These are phyloP conservation scores for Wickerhamomyces strasburgensis DNA, from an alignment of 805 yeast genomes.

Conservation along the genomic window DNA sequence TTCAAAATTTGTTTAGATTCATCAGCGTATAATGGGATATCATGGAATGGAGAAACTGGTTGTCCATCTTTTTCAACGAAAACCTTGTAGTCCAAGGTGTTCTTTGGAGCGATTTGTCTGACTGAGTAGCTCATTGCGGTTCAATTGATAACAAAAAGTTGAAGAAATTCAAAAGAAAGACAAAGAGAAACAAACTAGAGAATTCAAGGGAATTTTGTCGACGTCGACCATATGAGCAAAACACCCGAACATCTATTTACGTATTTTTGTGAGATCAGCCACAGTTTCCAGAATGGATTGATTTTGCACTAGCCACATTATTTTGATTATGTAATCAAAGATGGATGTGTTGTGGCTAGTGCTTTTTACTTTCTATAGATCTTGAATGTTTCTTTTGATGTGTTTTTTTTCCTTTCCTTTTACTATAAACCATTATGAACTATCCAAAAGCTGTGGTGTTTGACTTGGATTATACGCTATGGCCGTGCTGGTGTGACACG, in stretches of 20 bases:
- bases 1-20: conserved; percentile 82
- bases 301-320: too few species aligned
- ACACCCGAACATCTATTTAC: too few species aligned
- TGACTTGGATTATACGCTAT: conserved; percentile 70
- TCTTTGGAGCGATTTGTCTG: conserved; percentile 93
- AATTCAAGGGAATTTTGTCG: not conserved
- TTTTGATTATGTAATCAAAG: too few species aligned
- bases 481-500: conserved; percentile 86
- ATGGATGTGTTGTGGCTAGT: too few species aligned
- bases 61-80: conserved; percentile 90
- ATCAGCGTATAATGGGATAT: conserved; percentile 88
- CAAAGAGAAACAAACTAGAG: not conserved
- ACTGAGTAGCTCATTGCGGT: conserved; percentile 66
- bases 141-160: not conserved
- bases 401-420: not conserved
- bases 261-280: too few species aligned
- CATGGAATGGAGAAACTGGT: conserved; percentile 94
- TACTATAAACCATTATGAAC: not conserved
- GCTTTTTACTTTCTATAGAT: too few species aligned
- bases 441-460: conserved; percentile 58
- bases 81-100: conserved; percentile 91
- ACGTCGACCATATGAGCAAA: too few species aligned
- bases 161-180: not conserved
- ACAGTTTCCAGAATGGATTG: too few species aligned
- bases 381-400: too few species aligned